Percentiles rank a stretch among this genome's conserved stretches.
Evolutionary conservation across 306 rosid genomes (phyloP).

Genomic region (Begonia masoniana): DNA sequence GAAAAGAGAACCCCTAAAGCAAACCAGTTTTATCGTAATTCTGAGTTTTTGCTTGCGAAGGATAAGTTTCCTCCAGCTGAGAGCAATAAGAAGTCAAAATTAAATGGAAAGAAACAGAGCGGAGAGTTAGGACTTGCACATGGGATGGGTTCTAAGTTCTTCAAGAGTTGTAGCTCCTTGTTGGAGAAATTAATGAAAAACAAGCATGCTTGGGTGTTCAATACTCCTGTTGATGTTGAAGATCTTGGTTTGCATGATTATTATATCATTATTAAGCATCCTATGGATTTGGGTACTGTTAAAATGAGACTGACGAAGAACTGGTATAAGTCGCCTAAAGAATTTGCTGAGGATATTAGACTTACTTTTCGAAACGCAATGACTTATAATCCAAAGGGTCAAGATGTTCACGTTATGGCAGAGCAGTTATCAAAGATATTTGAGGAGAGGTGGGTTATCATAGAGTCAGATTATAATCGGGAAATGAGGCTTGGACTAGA

Average conservation of each 20-base stretch:
- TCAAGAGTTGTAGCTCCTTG: conserved; percentile 73
- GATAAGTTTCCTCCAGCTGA: conserved; percentile 86
- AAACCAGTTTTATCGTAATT: conserved; percentile 67
- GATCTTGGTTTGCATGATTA: conserved; percentile 86
- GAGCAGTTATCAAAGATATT: conserved; percentile 60
- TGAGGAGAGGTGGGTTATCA: conserved; percentile 82
- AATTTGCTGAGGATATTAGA: conserved; percentile 95
- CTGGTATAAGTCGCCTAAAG: conserved; percentile 86
- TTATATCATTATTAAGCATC: conserved; percentile 53
- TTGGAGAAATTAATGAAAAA: conserved; percentile 92
- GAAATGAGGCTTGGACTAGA: conserved; percentile 51
- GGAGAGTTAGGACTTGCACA: conserved; percentile 39
- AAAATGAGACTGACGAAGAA: conserved; percentile 68
- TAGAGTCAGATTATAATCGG: conserved; percentile 73
- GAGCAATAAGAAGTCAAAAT: conserved; percentile 66
- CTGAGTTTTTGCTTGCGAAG: conserved; percentile 83
- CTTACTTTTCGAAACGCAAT: conserved; percentile 80
- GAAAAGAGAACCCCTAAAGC: conserved; percentile 96
- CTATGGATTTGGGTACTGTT: conserved; percentile 90
- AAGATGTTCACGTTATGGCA: conserved; percentile 94
- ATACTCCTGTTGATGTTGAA: conserved; percentile 62
- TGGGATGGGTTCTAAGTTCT: conserved; percentile 61
- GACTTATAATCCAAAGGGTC: conserved; percentile 83
- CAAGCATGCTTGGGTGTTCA: conserved; percentile 90
- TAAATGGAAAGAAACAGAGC: conserved; percentile 54